A percentile compares a stretch with the other conserved stretches of the same genome.
phyloP scores from a whole-genome alignment of 345 rosid species.

The Mangifera indica region DNA sequence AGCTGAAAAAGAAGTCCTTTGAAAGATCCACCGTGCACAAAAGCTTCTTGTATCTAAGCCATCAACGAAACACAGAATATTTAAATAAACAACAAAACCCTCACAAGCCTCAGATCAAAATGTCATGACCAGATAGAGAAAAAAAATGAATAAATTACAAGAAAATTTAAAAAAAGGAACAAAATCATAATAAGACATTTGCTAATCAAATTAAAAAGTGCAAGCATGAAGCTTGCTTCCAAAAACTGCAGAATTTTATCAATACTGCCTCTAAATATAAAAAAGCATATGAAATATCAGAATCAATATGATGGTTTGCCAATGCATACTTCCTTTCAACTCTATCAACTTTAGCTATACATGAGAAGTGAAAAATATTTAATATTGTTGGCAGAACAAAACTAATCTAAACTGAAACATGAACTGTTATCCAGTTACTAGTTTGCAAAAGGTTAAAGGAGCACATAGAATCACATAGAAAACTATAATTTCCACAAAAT shows the following conservation, averaged over 20 bases:
- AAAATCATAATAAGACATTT: background rate
- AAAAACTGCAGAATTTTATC: background rate
- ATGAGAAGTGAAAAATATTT: conserved; percentile 3
- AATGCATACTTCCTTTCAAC: background rate
- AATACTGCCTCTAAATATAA: background rate
- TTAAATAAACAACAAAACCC: conserved; percentile 10
- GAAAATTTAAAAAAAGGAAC: background rate
- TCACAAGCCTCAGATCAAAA: background rate
- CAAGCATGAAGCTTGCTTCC: background rate
- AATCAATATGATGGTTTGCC: conserved; percentile 3
- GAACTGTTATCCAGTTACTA: background rate
- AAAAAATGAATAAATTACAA: background rate
- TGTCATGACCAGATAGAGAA: background rate
- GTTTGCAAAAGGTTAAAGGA: background rate
- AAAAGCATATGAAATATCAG: background rate
- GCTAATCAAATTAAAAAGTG: background rate
- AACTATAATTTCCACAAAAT: conserved; percentile 11
- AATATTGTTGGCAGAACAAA: background rate
- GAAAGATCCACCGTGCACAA: conserved; percentile 86
- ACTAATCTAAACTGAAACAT: conserved; percentile 2
- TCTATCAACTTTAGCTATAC: background rate
- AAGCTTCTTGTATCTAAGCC: conserved; percentile 93
- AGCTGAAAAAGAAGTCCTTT: conserved; percentile 98
- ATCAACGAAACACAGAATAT: conserved; percentile 27
- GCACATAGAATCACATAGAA: conserved; percentile 1